A percentile compares a stretch with the other conserved stretches of the same genome.
Conservation (phyloP, 805 yeast species). For the Candida qinlingensis region DNA sequence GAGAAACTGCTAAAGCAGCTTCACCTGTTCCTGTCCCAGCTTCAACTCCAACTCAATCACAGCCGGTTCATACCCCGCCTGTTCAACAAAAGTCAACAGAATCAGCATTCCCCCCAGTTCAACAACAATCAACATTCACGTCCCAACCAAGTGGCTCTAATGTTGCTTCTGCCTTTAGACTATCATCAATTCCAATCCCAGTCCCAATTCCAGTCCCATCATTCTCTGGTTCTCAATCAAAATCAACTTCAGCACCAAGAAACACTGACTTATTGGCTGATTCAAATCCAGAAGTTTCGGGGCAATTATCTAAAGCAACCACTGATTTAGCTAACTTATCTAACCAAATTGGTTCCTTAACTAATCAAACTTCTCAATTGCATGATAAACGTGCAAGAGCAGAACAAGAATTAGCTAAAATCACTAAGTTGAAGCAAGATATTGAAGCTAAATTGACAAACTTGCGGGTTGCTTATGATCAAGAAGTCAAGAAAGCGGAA, state of each 20-base stretch:
- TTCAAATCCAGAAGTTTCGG: slow-evolving; percentile 44
- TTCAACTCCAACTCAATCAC: slow-evolving; percentile 6
- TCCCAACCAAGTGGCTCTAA: slow-evolving; percentile 4
- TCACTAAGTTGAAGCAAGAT: slow-evolving; percentile 60
- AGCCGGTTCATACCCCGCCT: slow-evolving; percentile 13
- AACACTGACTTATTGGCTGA: slow-evolving; percentile 52
- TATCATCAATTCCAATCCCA: neutral
- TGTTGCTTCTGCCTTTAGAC: neutral
- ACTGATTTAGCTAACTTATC: slow-evolving; percentile 84
- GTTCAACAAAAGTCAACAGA: slow-evolving; percentile 1
- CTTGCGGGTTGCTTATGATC: slow-evolving; percentile 67
- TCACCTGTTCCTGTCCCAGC: slow-evolving; percentile 19
- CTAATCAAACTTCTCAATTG: slow-evolving; percentile 65
- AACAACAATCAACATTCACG: slow-evolving; percentile 7
- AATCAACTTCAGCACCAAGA: slow-evolving; percentile 15
- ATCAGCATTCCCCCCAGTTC: slow-evolving; percentile 1
- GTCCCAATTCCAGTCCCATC: slow-evolving; percentile 3
- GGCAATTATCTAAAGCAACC: slow-evolving; percentile 70
- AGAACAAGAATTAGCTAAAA: slow-evolving; percentile 68
- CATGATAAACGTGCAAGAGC: slow-evolving; percentile 70
- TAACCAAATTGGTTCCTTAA: slow-evolving; percentile 74
- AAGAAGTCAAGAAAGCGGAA: slow-evolving; percentile 70
- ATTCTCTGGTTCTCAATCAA: neutral
- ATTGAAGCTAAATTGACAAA: slow-evolving; percentile 66
- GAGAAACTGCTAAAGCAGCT: slow-evolving; percentile 16